Evolutionary conservation across 331 rosid genomes (phyloP), one percentile per base, ranked within the genome.

Genomic region (Phaseolus coccineus): DNA sequence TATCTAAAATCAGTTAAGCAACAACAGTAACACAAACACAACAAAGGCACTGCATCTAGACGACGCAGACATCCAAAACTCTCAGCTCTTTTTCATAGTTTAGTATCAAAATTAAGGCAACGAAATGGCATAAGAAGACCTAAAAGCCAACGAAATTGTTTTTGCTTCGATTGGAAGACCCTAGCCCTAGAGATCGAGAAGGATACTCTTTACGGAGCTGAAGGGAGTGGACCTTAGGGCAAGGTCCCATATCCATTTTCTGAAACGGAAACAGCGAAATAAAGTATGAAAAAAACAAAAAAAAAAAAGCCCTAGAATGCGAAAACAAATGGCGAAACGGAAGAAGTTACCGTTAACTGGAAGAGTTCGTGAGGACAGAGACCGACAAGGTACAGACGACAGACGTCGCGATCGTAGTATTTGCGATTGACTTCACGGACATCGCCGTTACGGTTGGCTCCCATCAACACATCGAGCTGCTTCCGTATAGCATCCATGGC

Each of bases 181-280:
- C 13, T 31, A 63, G 33, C 14, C 69, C 69, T 33, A 76, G 31
- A 70, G 55, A 78, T 84, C 47, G 61, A 25, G 46, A 90, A 90
- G 95, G 98, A 96, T 96, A 96, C 99, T 96, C 99, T 82, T 93
- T 94, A 72, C 99, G 87, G 64, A 96, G 94, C 90, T 93, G 99
- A 88, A 96, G 82, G 16, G 99, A 96, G 83, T 96, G 99, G 10
- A 93, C 96, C 87, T 96, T 96, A 6, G 98, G 97, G 85, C 99
- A 96, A 0, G 99, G 97, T 2, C 99, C 98, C 99, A 93, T 96
- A 69, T 96, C 98, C 98, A 96, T 93, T 96, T 96, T 96, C 99
- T 96, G 97, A 81, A 78, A 90, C 51, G 13, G 63, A 77, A n/a
- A 1, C 11, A 40, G 27, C 2, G 13, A 35, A 16, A 53, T 8